Base-by-base conservation (phyloP, 352 stramenopile genomes). In the Phytophthora aleatoria region DNA sequence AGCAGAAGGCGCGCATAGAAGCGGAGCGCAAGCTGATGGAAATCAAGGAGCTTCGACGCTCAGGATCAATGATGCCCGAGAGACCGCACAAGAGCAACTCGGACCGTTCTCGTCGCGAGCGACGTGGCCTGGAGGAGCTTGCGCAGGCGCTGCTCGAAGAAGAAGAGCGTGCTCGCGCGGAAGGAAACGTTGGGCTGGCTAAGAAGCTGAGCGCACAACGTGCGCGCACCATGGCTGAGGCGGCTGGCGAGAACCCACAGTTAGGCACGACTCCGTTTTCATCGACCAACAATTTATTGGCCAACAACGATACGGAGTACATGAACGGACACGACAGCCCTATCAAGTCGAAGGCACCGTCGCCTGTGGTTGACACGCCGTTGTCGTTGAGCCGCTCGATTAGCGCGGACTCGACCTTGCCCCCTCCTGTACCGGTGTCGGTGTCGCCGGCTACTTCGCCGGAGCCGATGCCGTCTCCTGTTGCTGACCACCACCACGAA, bases 151-250 rank as follows among this genome's bases (percentile, higher is more conserved):
- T 95, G 20, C 58, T 85, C 39, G 85, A 91, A 66, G 83, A 92
- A 70, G 87, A 95, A 71, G 85, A 92, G 47, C 83, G 83, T 6
- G 87, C 87, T 27, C 83, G 84, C 44, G 85, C 84, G 0, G 87
- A 94, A 30, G 87, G 87, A 27, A 95, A 94, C 30, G 28, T 91
- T 10, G 69, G 74, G 1, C 52, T 95, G 47, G 87, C 87, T 1
- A 89, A 92, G 67, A 93, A 93, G 70, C 64, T 94, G 10, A 88
- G 75, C 52, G 85, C 87, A 8, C 87, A 95, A 60, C 87, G 87
- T 13, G 73, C 82, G 28, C 85, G 84, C 15, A 93, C 84, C 9
- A 81, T 92, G 74, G 75, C 79, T 7, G 83, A 92, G 45, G 59
- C 85, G 2, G 61, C 77, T 31, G 67, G 74, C 11, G 76, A 85